phyloP scores from a whole-genome alignment of 768 basidiomycete genomes.

The Lentinula detonsa region DNA sequence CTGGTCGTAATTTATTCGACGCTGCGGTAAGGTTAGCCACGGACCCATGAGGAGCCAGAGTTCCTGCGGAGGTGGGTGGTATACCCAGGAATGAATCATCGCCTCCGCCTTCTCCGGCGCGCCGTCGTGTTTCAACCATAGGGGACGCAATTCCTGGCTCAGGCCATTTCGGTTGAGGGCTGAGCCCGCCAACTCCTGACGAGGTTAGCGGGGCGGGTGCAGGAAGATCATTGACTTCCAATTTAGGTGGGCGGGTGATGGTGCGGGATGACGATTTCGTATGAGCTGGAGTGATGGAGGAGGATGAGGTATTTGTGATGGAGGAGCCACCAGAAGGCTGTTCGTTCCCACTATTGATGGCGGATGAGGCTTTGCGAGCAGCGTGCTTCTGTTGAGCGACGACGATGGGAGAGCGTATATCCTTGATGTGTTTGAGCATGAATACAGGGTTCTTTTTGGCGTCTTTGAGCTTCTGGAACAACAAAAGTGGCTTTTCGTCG shows the following conservation, averaged over 20 bases:
- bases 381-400: slow-evolving; percentile 97
- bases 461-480: slow-evolving; percentile 97
- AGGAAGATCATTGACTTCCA: slow-evolving; percentile 63
- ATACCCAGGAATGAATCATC: slow-evolving; percentile 10
- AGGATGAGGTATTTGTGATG: slow-evolving; percentile 19
- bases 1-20: neutral
- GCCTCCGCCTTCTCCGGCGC: slow-evolving; percentile 31
- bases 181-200: slow-evolving; percentile 27
- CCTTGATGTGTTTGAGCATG: slow-evolving; percentile 96
- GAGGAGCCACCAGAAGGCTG: neutral
- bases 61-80: slow-evolving; percentile 2
- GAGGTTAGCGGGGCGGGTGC: slow-evolving; percentile 48
- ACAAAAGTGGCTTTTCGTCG: slow-evolving; percentile 93
- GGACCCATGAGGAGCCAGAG: neutral
- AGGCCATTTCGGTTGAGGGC: slow-evolving; percentile 71
- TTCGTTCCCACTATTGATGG: slow-evolving; percentile 30
- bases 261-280: slow-evolving; percentile 35
- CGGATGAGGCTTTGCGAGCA: slow-evolving; percentile 68
- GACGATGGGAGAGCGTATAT: slow-evolving; percentile 94
- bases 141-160: slow-evolving; percentile 62
- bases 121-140: slow-evolving; percentile 34
- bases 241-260: slow-evolving; percentile 55
- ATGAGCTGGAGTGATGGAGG: slow-evolving; percentile 39
- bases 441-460: slow-evolving; percentile 97
- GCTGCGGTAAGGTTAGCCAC: neutral